phyloP scores from a whole-genome alignment of 2,329 filamentous ascomycete species.

The Triangularia setosa region DNA sequence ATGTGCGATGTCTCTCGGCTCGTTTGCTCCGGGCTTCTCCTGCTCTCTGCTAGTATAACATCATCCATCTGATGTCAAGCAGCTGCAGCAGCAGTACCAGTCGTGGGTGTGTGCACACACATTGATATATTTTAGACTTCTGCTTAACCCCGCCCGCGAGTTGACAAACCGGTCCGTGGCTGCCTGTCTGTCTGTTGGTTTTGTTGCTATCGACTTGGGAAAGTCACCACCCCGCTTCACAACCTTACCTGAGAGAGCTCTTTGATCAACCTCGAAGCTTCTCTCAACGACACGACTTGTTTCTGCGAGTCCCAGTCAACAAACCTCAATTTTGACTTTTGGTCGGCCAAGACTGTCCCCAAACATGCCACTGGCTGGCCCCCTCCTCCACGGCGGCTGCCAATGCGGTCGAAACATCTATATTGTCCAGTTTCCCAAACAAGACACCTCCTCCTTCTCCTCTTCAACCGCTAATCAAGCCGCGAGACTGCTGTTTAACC shows the following conservation, averaged over 20 bases:
- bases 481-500: conserved; percentile 72
- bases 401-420: conserved; percentile 85
- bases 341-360: not conserved
- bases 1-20: not conserved
- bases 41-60: not conserved
- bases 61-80: not conserved
- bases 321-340: not conserved
- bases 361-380: conserved; percentile 44
- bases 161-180: no score
- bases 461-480: conserved; percentile 25
- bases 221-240: not conserved
- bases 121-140: not conserved
- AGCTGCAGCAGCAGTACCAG: not conserved
- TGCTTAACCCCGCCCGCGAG: not conserved
- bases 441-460: conserved; percentile 38
- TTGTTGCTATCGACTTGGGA: not conserved
- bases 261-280: not conserved
- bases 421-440: conserved; percentile 63
- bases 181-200: not conserved
- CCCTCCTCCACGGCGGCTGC: conserved; percentile 70
- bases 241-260: not conserved
- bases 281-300: not conserved
- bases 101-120: not conserved
- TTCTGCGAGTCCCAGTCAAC: no score
- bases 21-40: not conserved